phyloP scores from a whole-genome alignment of 441 rosid genomes.

The Populus trichocarpa region DNA sequence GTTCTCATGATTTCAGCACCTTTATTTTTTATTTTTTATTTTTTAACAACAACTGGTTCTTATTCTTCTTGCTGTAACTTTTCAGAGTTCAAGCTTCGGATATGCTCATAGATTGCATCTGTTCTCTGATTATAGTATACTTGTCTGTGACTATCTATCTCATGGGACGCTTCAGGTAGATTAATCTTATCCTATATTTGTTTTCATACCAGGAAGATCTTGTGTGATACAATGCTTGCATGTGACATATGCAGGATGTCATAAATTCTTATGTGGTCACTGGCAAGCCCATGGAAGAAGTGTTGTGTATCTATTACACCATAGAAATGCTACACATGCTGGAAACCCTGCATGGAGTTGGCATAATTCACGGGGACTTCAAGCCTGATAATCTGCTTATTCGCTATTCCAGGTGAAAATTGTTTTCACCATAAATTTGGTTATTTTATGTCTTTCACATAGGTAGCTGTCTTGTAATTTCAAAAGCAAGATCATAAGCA shows the following conservation, averaged over 20 bases:
- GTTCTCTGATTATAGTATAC: constrained; percentile 79
- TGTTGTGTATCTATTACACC: constrained; percentile 81
- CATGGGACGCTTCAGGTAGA: constrained; percentile 86
- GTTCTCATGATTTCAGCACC: constrained; percentile 10
- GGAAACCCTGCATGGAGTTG: constrained; percentile 76
- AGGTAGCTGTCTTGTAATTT: neutral
- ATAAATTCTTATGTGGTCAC: constrained; percentile 68
- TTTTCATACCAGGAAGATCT: constrained; percentile 9
- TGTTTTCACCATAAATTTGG: constrained; percentile 2
- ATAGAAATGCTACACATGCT: constrained; percentile 82
- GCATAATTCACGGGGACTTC: constrained; percentile 95
- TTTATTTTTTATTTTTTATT: constrained; percentile 9
- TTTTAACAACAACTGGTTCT: neutral
- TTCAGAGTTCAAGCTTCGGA: constrained; percentile 84
- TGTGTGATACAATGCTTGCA: neutral
- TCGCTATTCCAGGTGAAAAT: constrained; percentile 64
- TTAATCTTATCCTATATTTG: neutral
- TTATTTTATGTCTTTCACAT: neutral
- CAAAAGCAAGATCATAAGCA: neutral
- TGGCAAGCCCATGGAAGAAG: constrained; percentile 88
- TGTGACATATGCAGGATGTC: constrained; percentile 58
- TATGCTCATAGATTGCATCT: constrained; percentile 66
- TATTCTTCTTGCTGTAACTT: constrained; percentile 17
- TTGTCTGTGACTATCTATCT: constrained; percentile 73
- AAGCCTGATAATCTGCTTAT: constrained; percentile 88